Evolutionary conservation across 1,139 yeast genomes (phyloP).

Genomic region (Lodderomyces margitis): DNA sequence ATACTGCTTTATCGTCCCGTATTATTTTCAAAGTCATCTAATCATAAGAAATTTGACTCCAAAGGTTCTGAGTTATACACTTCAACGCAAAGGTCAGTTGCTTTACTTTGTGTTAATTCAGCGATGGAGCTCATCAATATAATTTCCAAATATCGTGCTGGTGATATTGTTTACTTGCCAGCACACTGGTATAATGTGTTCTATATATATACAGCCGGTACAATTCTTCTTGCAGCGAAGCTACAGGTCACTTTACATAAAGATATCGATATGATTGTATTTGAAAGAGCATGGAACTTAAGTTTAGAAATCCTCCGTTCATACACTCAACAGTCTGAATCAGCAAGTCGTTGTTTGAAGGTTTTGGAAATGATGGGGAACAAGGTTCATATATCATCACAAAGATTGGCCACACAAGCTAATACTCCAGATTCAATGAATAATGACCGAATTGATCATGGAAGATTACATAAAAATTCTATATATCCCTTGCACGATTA

Average conservation of each 20-base stretch:
- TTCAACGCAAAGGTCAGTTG: slow-evolving; percentile 1
- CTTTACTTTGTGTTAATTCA: not conserved
- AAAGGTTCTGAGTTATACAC: slow-evolving; percentile 1
- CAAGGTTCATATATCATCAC: not conserved
- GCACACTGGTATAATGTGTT: slow-evolving; percentile 3
- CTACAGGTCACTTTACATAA: not conserved
- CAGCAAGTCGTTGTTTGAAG: not conserved
- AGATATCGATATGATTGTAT: not conserved
- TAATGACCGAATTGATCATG: not conserved
- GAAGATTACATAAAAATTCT: too few species aligned
- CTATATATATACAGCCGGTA: not conserved
- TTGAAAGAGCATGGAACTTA: not conserved
- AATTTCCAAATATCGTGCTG: not conserved
- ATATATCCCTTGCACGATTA: too few species aligned
- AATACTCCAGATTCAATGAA: not conserved
- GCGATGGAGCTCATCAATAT: not conserved
- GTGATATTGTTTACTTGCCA: slow-evolving; percentile 1
- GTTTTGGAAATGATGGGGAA: slow-evolving; percentile 2
- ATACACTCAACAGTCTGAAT: slow-evolving; percentile 1
- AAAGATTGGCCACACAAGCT: slow-evolving; percentile 1
- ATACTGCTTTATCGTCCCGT: not conserved
- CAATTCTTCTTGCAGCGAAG: not conserved
- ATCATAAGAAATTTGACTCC: too few species aligned
- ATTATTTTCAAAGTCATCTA: not conserved
- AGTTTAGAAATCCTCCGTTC: not conserved